phyloP scores from a whole-genome alignment of 805 yeast species.

The Ogataea pignaliae region DNA sequence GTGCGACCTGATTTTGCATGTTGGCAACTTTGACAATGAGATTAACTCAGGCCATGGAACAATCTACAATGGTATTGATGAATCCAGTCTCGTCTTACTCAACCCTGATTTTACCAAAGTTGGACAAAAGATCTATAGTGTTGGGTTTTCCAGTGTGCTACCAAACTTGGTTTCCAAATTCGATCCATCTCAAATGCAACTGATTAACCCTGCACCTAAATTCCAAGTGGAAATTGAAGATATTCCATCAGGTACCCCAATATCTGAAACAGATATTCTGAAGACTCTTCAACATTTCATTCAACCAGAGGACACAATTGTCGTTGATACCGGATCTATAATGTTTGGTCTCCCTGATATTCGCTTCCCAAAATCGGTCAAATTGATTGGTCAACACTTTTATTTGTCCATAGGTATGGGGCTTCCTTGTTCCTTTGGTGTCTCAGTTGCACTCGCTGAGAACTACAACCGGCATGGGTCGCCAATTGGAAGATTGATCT shows the following conservation, averaged over 20 bases:
- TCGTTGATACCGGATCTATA: conserved; percentile 81
- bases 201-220: conserved; percentile 7
- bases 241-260: conserved; percentile 28
- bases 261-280: conserved; percentile 45
- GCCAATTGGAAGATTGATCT: conserved; percentile 45
- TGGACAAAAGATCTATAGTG: conserved; percentile 33
- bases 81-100: conserved; percentile 41
- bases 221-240: conserved; percentile 14
- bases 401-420: conserved; percentile 89
- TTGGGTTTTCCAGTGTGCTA: conserved; percentile 49
- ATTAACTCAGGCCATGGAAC: conserved; percentile 66
- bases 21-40: conserved; percentile 68
- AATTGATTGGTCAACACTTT: conserved; percentile 61
- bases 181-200: conserved; percentile 19
- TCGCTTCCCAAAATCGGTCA: conserved; percentile 50
- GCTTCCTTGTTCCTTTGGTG: conserved; percentile 82
- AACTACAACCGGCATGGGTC: conserved; percentile 18
- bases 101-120: conserved; percentile 52
- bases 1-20: conserved; percentile 64
- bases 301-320: conserved; percentile 60
- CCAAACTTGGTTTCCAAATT: conserved; percentile 36
- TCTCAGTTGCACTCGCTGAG: conserved; percentile 67
- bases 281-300: conserved; percentile 31
- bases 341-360: conserved; percentile 73
- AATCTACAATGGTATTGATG: conserved; percentile 35